phyloP scores from a whole-genome alignment of 1,284 basidiomycete species.

The Austroboletus olivaceoglutinosus region DNA sequence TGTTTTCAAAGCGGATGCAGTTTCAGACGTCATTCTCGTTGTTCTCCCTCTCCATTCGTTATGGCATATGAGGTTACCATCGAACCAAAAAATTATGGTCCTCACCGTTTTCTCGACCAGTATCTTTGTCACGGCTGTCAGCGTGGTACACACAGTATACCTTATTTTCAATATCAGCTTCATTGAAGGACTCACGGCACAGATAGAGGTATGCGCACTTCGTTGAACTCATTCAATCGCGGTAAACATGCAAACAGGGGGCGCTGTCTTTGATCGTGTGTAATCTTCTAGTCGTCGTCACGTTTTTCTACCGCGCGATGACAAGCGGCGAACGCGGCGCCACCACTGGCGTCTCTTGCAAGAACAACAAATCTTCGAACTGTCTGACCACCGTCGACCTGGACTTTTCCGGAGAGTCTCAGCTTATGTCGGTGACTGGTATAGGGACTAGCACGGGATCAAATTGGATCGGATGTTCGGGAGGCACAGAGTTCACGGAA shows the following conservation, averaged over 20 bases:
- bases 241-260: slow-evolving; percentile 9
- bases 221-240: background rate
- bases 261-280: slow-evolving; percentile 32
- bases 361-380: slow-evolving; percentile 3
- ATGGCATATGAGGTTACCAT: slow-evolving; percentile 28
- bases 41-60: slow-evolving; percentile 24
- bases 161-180: slow-evolving; percentile 12
- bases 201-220: slow-evolving; percentile 24
- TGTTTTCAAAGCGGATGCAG: slow-evolving; percentile 17
- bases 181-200: slow-evolving; percentile 9
- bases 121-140: slow-evolving; percentile 27
- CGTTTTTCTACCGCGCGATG: slow-evolving; percentile 23
- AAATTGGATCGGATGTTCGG: background rate
- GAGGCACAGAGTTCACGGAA: background rate
- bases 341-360: slow-evolving; percentile 1
- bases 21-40: slow-evolving; percentile 28
- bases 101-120: slow-evolving; percentile 30
- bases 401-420: slow-evolving; percentile 9
- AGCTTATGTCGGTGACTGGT: background rate
- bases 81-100: slow-evolving; percentile 26
- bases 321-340: slow-evolving; percentile 7
- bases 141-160: slow-evolving; percentile 26
- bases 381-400: slow-evolving; percentile 29
- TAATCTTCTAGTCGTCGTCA: slow-evolving; percentile 31
- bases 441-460: background rate